Conservation (phyloP, 768 basidiomycete genomes). For the Leccinum longicurvipes region DNA sequence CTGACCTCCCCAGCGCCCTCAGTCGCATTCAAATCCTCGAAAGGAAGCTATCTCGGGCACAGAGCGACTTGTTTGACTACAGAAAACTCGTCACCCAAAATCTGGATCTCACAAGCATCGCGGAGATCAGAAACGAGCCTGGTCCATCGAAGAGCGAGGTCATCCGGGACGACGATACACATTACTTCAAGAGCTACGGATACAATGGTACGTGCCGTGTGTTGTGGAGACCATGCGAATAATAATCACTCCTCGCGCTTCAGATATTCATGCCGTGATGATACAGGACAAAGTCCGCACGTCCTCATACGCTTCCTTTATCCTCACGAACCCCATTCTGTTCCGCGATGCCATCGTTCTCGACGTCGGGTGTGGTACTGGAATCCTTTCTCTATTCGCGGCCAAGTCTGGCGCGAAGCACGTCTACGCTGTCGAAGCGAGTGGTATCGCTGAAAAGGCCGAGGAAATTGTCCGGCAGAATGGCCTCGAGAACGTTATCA, state of each 20-base stretch:
- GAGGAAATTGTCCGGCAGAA: slow-evolving; percentile 76
- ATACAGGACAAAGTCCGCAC: slow-evolving; percentile 94
- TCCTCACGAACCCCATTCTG: slow-evolving; percentile 73
- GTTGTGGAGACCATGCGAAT: too few species aligned
- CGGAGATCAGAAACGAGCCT: slow-evolving; percentile 42
- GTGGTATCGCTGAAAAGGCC: slow-evolving; percentile 75
- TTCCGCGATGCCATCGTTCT: slow-evolving; percentile 87
- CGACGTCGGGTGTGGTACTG: slow-evolving; percentile 96
- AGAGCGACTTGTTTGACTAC: slow-evolving; percentile 62
- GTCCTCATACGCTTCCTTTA: slow-evolving; percentile 88
- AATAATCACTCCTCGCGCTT: not conserved
- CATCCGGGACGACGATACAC: slow-evolving; percentile 79
- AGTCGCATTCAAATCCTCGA: slow-evolving; percentile 58
- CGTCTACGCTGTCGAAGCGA: slow-evolving; percentile 91
- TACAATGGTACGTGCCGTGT: slow-evolving; percentile 65
- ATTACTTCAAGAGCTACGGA: slow-evolving; percentile 90
- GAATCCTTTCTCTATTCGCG: slow-evolving; percentile 87
- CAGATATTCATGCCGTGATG: slow-evolving; percentile 96
- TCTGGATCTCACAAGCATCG: slow-evolving; percentile 44
- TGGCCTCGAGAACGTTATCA: slow-evolving; percentile 67
- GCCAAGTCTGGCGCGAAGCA: slow-evolving; percentile 86
- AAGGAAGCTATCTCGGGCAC: slow-evolving; percentile 55
- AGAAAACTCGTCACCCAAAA: slow-evolving; percentile 52
- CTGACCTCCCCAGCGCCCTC: slow-evolving; percentile 33
- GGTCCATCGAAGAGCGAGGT: slow-evolving; percentile 21